A percentile compares a stretch with the other conserved stretches of the same genome.
These are phyloP conservation scores for Emericellopsis cladophorae DNA, from an alignment of 2,329 filamentous ascomycete genomes.

Conservation along the genomic window DNA sequence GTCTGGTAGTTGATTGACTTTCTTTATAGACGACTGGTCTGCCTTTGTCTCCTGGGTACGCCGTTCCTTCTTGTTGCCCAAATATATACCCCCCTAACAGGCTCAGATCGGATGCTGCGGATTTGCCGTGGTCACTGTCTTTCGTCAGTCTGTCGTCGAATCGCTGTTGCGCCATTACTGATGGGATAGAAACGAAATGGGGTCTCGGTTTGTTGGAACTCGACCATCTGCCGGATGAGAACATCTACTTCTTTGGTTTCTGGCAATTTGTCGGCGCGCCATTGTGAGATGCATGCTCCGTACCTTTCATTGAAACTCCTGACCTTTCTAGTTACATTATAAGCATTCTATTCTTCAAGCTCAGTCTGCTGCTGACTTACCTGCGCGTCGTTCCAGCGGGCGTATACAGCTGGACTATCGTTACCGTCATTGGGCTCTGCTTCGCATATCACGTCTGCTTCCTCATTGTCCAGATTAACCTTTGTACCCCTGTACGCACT, in stretches of 20 bases:
- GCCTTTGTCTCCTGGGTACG: no score
- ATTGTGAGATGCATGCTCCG: conserved; percentile 17
- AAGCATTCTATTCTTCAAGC: conserved; percentile 31
- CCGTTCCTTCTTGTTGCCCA: no score
- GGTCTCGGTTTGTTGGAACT: conserved; percentile 22
- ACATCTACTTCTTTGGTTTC: conserved; percentile 24
- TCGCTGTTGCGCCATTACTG: no score
- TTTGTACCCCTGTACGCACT: conserved; percentile 18
- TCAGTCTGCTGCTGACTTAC: conserved; percentile 29
- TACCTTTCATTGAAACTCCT: background rate
- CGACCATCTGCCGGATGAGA: conserved; percentile 21
- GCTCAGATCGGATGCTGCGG: no score
- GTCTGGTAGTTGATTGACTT: no score
- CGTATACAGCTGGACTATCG: conserved; percentile 8
- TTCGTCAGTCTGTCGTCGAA: no score
- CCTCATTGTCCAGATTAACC: no score
- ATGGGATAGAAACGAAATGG: conserved; percentile 25
- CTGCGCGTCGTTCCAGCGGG: conserved; percentile 28
- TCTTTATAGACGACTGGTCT: no score
- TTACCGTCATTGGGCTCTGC: no score
- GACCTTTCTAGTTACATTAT: conserved; percentile 20
- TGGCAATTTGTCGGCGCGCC: conserved; percentile 28
- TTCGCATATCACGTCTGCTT: no score
- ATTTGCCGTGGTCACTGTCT: no score
- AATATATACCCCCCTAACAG: no score